These are phyloP conservation scores for Aspergillus unguis DNA, from an alignment of 2,329 filamentous ascomycete genomes.

Conservation along the genomic window DNA sequence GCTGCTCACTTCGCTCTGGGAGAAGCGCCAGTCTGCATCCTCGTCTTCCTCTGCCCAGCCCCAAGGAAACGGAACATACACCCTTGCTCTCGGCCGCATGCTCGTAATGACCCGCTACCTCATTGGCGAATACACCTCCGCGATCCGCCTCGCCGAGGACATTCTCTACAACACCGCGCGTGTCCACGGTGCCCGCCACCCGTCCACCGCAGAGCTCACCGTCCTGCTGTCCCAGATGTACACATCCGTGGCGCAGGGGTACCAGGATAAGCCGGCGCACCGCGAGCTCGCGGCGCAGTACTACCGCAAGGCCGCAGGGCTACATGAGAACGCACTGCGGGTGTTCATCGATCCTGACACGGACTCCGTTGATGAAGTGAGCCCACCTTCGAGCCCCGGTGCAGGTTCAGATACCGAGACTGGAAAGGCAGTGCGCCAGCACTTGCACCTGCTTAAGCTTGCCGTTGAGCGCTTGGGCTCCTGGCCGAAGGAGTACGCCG, in stretches of 20 bases:
- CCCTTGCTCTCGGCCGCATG: slow-evolving; percentile 42
- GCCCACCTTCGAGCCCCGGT: too few species aligned
- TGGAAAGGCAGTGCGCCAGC: slow-evolving; percentile 33
- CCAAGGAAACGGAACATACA: slow-evolving; percentile 32
- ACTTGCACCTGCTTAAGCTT: slow-evolving; percentile 38
- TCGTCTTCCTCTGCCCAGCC: slow-evolving; percentile 28
- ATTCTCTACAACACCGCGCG: slow-evolving; percentile 56
- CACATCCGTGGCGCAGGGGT: slow-evolving; percentile 42
- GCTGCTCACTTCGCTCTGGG: slow-evolving; percentile 45
- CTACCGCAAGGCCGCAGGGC: slow-evolving; percentile 37
- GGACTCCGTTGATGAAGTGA: too few species aligned
- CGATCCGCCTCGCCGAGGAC: slow-evolving; percentile 51
- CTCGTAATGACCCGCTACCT: slow-evolving; percentile 52
- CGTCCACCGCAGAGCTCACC: slow-evolving; percentile 49
- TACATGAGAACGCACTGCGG: slow-evolving; percentile 40
- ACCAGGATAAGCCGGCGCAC: slow-evolving; percentile 31
- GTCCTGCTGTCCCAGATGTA: slow-evolving; percentile 51
- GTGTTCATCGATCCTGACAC: slow-evolving; percentile 31
- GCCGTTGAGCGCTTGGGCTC: slow-evolving; percentile 38
- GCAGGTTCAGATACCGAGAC: too few species aligned
- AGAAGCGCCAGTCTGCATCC: slow-evolving; percentile 41
- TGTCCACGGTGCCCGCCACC: slow-evolving; percentile 49
- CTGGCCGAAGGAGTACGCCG: slow-evolving; percentile 47
- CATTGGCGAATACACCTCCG: slow-evolving; percentile 43
- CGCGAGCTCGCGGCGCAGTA: slow-evolving; percentile 37